These are phyloP conservation scores for Arbutus unedo DNA, from an alignment of 148 eudicot genomes.

Conservation along the genomic window DNA sequence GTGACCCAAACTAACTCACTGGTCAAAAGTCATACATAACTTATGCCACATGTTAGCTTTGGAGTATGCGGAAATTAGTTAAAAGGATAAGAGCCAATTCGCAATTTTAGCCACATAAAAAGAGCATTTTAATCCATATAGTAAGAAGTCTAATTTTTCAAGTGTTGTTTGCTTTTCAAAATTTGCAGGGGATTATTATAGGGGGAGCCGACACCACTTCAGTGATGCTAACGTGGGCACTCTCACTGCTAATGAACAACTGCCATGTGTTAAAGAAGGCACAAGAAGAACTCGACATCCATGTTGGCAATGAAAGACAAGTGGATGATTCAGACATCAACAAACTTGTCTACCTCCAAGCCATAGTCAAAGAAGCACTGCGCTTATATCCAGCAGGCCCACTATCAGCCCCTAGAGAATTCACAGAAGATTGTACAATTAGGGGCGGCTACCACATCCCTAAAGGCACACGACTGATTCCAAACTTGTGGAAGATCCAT, in stretches of 20 bases:
- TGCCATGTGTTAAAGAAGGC: slow-evolving; percentile 19
- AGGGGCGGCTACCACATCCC: slow-evolving; percentile 34
- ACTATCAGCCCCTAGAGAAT: slow-evolving; percentile 18
- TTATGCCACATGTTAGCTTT: no score
- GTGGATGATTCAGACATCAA: slow-evolving; percentile 29
- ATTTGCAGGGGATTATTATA: slow-evolving; percentile 23
- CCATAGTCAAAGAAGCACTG: slow-evolving; percentile 33
- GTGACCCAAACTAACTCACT: no score
- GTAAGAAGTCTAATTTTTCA: neutral
- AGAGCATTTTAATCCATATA: neutral
- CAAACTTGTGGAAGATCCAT: slow-evolving; percentile 35
- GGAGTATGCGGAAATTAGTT: no score
- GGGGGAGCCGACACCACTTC: slow-evolving; percentile 35
- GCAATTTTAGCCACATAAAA: neutral
- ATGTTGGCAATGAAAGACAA: slow-evolving; percentile 22
- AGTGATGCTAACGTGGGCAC: slow-evolving; percentile 36
- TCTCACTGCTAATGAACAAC: slow-evolving; percentile 29
- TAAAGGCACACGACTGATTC: slow-evolving; percentile 29
- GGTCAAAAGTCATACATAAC: no score
- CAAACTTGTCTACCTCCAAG: slow-evolving; percentile 37
- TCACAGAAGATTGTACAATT: slow-evolving; percentile 21
- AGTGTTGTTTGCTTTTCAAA: neutral
- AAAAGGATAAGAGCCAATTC: no score
- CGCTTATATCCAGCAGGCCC: slow-evolving; percentile 30
- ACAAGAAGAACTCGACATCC: slow-evolving; percentile 27